Evolutionary conservation across 208 protist species (phyloP).

Genomic region (Crithidia brevicula): DNA sequence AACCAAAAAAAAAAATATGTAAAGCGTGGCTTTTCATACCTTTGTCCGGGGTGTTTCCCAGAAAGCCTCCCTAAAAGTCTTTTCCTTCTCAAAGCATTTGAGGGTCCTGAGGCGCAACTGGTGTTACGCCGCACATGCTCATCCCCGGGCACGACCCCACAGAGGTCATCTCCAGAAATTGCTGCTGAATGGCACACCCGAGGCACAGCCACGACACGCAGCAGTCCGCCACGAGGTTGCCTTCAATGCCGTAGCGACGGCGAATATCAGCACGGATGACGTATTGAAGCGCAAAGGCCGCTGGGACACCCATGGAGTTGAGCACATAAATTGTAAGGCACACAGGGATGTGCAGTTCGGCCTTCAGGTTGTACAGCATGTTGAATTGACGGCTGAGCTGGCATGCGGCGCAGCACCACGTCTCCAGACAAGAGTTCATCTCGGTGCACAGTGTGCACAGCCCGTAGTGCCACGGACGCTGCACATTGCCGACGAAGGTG

Average conservation of each 20-base stretch:
- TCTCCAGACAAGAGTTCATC: slow-evolving; percentile 40
- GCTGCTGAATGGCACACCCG: slow-evolving; percentile 51
- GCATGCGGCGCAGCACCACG: slow-evolving; percentile 32
- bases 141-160: slow-evolving; percentile 54
- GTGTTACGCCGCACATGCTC: slow-evolving; percentile 28
- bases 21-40: no score
- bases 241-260: slow-evolving; percentile 34
- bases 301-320: not conserved
- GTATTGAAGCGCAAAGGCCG: slow-evolving; percentile 14
- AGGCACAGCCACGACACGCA: slow-evolving; percentile 38
- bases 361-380: slow-evolving; percentile 36
- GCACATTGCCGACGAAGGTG: not conserved
- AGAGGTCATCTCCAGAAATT: slow-evolving; percentile 62
- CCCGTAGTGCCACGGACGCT: slow-evolving; percentile 43
- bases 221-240: slow-evolving; percentile 17
- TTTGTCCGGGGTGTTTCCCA: no score
- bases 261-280: slow-evolving; percentile 21
- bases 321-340: slow-evolving; percentile 8
- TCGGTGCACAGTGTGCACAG: slow-evolving; percentile 34
- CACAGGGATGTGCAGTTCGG: slow-evolving; percentile 24
- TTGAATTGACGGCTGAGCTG: slow-evolving; percentile 51
- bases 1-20: no score
- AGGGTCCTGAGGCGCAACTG: slow-evolving; percentile 11
- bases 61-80: no score
- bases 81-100: slow-evolving; percentile 25